phyloP scores from a whole-genome alignment of 2,329 filamentous ascomycete species.

The Fusarium metavorans region DNA sequence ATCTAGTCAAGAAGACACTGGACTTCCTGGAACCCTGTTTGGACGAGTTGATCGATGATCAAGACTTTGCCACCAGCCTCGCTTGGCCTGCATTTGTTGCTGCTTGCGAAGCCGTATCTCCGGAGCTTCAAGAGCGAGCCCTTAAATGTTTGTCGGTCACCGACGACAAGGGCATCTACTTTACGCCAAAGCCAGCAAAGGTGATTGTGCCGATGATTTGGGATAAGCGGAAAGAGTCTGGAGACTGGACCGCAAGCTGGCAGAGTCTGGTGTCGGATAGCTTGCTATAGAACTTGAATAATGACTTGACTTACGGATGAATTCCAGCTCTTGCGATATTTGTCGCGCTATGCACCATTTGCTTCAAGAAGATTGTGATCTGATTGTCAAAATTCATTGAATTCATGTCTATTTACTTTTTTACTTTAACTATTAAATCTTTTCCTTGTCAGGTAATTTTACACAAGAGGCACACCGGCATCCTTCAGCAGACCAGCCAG shows the following conservation, averaged over 20 bases:
- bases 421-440: constrained; percentile 1
- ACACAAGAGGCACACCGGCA: constrained; percentile 51
- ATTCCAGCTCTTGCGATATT: background rate
- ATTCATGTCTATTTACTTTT: constrained; percentile 15
- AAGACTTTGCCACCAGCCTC: constrained; percentile 53
- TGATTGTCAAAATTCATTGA: background rate
- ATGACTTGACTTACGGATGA: background rate
- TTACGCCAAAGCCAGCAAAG: constrained; percentile 44
- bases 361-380: background rate
- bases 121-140: constrained; percentile 48
- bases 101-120: constrained; percentile 54
- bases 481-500: constrained; percentile 52
- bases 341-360: background rate
- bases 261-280: constrained; percentile 33
- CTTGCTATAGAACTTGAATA: background rate
- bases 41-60: constrained; percentile 48
- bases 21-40: constrained; percentile 52
- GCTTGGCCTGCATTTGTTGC: constrained; percentile 59
- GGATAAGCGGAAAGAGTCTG: constrained; percentile 43
- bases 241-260: constrained; percentile 49
- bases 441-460: background rate
- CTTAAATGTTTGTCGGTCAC: constrained; percentile 40
- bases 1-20: constrained; percentile 50
- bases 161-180: constrained; percentile 46
- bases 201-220: constrained; percentile 45